A percentile compares a stretch with the other conserved stretches of the same genome.
phyloP scores from a whole-genome alignment of 2,329 filamentous ascomycete species.

The Fusarium azukiicola region DNA sequence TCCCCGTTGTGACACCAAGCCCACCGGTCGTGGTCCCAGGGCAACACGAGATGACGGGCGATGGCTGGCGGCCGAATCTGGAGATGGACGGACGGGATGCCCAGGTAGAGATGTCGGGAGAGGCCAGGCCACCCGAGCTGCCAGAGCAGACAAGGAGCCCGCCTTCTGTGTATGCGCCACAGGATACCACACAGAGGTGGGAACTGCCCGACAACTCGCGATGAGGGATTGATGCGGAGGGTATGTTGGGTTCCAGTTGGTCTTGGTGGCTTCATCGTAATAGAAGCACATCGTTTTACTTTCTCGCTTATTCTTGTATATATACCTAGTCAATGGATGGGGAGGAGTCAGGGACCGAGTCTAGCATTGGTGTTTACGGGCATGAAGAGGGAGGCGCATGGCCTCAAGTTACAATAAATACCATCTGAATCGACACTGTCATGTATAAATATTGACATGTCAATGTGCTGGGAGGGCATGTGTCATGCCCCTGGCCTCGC shows the following conservation, averaged over 20 bases:
- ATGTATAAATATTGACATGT: background rate
- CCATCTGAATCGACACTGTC: background rate
- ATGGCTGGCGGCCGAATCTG: slow-evolving; percentile 40
- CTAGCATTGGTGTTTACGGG: background rate
- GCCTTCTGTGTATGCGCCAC: slow-evolving; percentile 35
- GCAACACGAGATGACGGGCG: slow-evolving; percentile 49
- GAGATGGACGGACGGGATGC: slow-evolving; percentile 49
- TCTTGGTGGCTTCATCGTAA: background rate
- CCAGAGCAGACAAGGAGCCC: slow-evolving; percentile 36
- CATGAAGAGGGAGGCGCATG: background rate
- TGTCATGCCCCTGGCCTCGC: too few species aligned
- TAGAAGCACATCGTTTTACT: background rate
- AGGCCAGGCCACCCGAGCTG: slow-evolving; percentile 42
- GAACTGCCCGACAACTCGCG: slow-evolving; percentile 50
- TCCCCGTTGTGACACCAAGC: slow-evolving; percentile 42
- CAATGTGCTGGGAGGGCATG: too few species aligned
- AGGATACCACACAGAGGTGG: slow-evolving; percentile 45
- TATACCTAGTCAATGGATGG: background rate
- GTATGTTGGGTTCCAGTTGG: background rate
- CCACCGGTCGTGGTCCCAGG: slow-evolving; percentile 46
- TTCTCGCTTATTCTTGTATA: background rate
- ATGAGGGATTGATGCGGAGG: background rate
- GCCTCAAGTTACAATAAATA: background rate
- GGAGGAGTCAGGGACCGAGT: background rate
- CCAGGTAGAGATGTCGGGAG: slow-evolving; percentile 45